Percentiles rank a stretch among this genome's conserved stretches.
Evolutionary conservation across 2,329 filamentous ascomycete species (phyloP).

Genomic region (Alternaria sp.): DNA sequence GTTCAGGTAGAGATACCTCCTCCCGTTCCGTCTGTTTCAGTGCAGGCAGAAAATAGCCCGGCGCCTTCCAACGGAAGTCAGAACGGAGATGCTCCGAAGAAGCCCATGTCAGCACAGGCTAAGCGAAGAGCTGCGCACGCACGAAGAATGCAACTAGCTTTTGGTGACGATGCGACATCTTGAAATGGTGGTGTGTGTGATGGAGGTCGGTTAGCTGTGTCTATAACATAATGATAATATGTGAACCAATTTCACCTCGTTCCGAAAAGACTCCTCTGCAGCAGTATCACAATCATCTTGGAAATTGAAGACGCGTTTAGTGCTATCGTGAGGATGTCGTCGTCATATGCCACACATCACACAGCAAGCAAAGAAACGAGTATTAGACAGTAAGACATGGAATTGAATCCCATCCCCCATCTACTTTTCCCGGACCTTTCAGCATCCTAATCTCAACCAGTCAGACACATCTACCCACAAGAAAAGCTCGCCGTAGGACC

Average conservation of each 20-base stretch:
- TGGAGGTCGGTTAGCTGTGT: neutral
- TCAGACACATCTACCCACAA: neutral
- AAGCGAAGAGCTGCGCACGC: conserved; percentile 36
- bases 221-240: neutral
- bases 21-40: neutral
- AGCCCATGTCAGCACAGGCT: conserved; percentile 29
- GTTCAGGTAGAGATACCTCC: neutral
- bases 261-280: neutral
- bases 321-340: no score
- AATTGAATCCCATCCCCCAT: neutral
- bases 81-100: neutral
- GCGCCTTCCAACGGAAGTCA: neutral
- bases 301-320: no score
- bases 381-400: neutral
- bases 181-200: neutral
- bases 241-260: neutral
- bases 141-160: conserved; percentile 34
- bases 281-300: no score
- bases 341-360: neutral
- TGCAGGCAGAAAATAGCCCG: neutral
- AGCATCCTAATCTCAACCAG: neutral
- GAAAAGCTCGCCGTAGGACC: neutral
- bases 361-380: neutral
- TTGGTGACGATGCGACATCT: conserved; percentile 9
- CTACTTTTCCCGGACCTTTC: neutral